These are phyloP conservation scores for Silene noctiflora DNA, from an alignment of 179 eudicot species.

Conservation along the genomic window DNA sequence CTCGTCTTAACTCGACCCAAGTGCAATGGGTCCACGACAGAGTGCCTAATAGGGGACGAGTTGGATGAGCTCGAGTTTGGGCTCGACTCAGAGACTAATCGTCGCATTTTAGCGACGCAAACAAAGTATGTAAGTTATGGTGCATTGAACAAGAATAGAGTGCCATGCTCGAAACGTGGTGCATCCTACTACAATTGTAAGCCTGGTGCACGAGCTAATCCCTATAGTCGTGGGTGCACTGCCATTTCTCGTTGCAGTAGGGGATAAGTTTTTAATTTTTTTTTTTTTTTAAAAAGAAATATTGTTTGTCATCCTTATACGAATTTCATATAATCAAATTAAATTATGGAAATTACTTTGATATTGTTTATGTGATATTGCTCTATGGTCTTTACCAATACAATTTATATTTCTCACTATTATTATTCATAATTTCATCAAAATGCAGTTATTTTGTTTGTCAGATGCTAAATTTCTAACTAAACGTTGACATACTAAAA, in stretches of 20 bases:
- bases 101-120: conserved; percentile 56
- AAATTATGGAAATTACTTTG: too few species aligned
- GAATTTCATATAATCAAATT: too few species aligned
- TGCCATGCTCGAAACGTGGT: conserved; percentile 75
- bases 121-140: conserved; percentile 65
- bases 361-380: too few species aligned
- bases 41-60: conserved; percentile 29
- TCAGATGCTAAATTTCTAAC: too few species aligned
- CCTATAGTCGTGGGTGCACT: conserved; percentile 72
- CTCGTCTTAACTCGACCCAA: not conserved
- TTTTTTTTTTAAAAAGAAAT: too few species aligned
- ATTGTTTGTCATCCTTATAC: too few species aligned
- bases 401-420: not conserved
- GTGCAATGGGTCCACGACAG: conserved; percentile 24
- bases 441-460: too few species aligned
- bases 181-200: conserved; percentile 80
- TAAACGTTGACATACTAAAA: too few species aligned
- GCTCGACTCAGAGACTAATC: conserved; percentile 55
- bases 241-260: conserved; percentile 58
- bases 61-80: conserved; percentile 45
- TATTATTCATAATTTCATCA: too few species aligned
- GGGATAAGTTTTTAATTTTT: not conserved
- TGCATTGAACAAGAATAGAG: conserved; percentile 53
- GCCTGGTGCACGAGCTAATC: conserved; percentile 73
- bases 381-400: not conserved